Base-by-base conservation (phyloP, 345 rosid genomes). In the Eutrema heterophyllum region DNA sequence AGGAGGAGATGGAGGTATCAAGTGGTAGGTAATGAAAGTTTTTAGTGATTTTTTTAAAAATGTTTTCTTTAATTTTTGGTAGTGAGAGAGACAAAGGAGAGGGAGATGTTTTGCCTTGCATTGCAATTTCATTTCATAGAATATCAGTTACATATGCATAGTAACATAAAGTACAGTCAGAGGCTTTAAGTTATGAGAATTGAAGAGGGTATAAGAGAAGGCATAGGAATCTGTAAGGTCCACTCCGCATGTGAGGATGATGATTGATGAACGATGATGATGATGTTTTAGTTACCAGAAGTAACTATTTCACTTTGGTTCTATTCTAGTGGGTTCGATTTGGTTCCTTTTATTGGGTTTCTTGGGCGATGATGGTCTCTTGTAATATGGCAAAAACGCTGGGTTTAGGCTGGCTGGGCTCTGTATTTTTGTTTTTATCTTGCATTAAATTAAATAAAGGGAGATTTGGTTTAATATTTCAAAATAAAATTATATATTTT, bases 1-100 rank as follows among this genome's bases (percentile, higher is more conserved):
- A 84, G 80, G 87, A 71, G 80, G 67, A 67, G 62, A 79, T 76
- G 89, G 88, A 84, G 85, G 80, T 86, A 78, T 90, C 95, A 85
- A 45, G 88, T 49, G 88, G 84, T 88, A 76, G 98, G 97, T 92
- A 84, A 73, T 74, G 85, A 82, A 86, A 54, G 3, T 24, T 51
- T 44, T 54, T 11, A 62, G 30, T 59, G 21, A 21, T 32, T 54
- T 5, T 35, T 14, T 54, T 29, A 3, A n/a, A n/a, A n/a, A 3
- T 29, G 32, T 29, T 29, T 56, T 65, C 33, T 44, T 44, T 56
- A 5, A 57, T 67, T 67, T 52, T 29, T 66, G 67, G 7, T 45
- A 13, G 72, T 44, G 65, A 35, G 64, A 68, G 54, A 56, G 64
- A 33, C 4, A 11, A 33, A 44, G 7, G 44, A 70, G 61, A 59